Evolutionary conservation across 352 stramenopile species (phyloP), one percentile per base, ranked within the genome.

Genomic region (Phytophthora quininea): DNA sequence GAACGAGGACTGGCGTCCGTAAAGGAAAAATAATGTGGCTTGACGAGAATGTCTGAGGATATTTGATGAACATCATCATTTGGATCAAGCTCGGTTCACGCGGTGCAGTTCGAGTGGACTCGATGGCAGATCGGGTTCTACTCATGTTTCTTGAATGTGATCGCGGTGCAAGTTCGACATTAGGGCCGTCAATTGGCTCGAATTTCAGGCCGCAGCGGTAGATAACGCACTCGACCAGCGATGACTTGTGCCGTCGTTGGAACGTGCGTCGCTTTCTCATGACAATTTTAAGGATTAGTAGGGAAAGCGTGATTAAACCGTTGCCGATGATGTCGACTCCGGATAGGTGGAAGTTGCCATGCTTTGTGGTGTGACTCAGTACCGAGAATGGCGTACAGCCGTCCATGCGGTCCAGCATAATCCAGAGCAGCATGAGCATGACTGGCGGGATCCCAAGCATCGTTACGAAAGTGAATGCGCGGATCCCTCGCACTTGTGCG

Each of bases 341-440:
- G 0, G 52, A 35, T 30, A 72, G 37, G 9, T 53, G 38, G 40
- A 71, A 75, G 3, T 38, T 19, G 4, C 37, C 19, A 8, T 50
- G 32, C 3, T 63, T 46, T n/a, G 14, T 77, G 11, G 43, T 31
- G 56, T 72, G 66, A 2, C n/a, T 54, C 5, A 76, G 30, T 1
- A 74, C 4, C 7, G 49, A 49, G 35, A 74, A 76, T 11, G n/a
- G 33, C 8, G 55, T 63, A 24, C 54, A 56, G 1, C 53, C 57
- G 35, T 76, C 63, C n/a, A 81, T 29, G 0, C 27, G 62, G 27
- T 62, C 51, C n/a, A 80, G 29, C 58, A 71, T 71, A 31, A 76
- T 53, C 58, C 58, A 69, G 1, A 69, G 11, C 2, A 74, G 27
- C 29, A 81, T 52, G 19, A 78, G 62, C 42, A 66, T 7, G 30